Conservation (phyloP, 208 protist species). For the Porcisia hertigi region DNA sequence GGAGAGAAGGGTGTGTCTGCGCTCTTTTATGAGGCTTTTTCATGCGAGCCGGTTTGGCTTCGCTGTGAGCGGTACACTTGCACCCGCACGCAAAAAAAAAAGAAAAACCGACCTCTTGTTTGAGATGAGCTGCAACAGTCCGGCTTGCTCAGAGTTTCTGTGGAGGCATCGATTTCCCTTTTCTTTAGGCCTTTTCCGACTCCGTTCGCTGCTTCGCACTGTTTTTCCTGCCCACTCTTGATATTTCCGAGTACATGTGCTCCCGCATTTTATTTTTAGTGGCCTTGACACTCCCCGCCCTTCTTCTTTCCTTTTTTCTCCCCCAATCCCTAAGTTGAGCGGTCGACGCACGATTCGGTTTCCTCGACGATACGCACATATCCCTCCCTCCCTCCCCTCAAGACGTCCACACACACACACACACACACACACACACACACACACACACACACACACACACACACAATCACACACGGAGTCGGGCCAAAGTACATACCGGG, state of each 20-base stretch:
- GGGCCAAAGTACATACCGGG: neutral
- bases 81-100: neutral
- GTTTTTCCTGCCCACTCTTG: neutral
- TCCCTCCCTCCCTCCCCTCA: neutral
- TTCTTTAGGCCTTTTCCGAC: neutral
- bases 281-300: neutral
- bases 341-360: neutral
- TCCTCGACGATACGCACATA: no score
- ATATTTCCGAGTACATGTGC: neutral
- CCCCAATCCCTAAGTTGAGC: neutral
- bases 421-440: no score
- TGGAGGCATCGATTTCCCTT: neutral
- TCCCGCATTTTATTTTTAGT: neutral
- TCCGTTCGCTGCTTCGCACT: neutral
- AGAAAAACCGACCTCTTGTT: no score
- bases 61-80: neutral
- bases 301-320: neutral
- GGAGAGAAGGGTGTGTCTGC: neutral
- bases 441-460: no score
- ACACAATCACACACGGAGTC: neutral
- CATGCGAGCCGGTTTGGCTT: neutral
- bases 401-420: neutral
- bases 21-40: neutral
- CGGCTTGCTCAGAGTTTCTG: neutral
- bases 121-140: neutral